Evolutionary conservation across 306 rosid species (phyloP).

Genomic region (Cucumis hystrix): DNA sequence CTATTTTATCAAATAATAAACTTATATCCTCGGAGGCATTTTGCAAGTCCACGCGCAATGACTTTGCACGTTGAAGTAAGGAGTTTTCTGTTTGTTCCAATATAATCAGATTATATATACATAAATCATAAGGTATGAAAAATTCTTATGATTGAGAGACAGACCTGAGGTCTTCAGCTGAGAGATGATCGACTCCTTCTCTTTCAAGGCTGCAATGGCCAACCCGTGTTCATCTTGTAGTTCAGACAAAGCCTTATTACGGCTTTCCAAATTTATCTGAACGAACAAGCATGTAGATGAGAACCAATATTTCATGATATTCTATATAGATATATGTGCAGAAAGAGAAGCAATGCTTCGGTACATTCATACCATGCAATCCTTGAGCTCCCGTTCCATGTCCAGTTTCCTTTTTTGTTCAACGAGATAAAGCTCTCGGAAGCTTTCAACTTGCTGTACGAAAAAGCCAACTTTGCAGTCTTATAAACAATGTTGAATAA

Average conservation of each 20-base stretch:
- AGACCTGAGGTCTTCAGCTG: conserved; percentile 57
- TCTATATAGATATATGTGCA: background rate
- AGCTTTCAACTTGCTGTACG: conserved; percentile 60
- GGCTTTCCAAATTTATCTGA: conserved; percentile 49
- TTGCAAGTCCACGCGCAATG: conserved; percentile 53
- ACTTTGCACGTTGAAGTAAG: conserved; percentile 65
- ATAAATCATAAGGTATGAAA: background rate
- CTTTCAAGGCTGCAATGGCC: conserved; percentile 48
- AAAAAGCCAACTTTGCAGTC: conserved; percentile 3
- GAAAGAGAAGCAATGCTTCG: background rate
- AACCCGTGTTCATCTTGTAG: conserved; percentile 51
- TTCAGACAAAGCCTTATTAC: conserved; percentile 42
- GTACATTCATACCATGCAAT: conserved; percentile 45
- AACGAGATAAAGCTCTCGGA: conserved; percentile 52
- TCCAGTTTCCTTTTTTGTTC: conserved; percentile 75
- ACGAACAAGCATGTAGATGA: background rate
- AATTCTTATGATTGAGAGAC: background rate
- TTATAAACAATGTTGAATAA: background rate
- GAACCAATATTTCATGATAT: background rate
- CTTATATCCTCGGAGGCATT: conserved; percentile 55
- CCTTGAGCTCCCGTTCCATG: conserved; percentile 58
- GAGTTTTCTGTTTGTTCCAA: conserved; percentile 41
- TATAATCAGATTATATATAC: background rate
- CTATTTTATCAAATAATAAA: conserved; percentile 49
- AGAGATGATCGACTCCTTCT: conserved; percentile 64